phyloP scores from a whole-genome alignment of 257 asterid species.

The Cordia subcordata region DNA sequence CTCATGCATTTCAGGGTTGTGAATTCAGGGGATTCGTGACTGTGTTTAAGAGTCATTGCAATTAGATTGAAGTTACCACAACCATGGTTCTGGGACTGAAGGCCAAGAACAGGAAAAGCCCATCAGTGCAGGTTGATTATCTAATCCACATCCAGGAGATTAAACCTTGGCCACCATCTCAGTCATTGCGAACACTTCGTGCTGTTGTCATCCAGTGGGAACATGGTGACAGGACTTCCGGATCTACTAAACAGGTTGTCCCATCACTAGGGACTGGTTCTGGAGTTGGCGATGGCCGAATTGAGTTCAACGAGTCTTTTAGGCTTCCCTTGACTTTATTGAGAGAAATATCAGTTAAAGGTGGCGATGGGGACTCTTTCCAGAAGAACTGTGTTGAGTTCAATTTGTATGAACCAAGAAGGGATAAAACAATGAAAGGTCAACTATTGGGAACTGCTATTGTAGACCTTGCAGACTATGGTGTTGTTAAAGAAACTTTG shows the following conservation, averaged over 20 bases:
- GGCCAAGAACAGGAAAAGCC: constrained; percentile 47
- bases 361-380: constrained; percentile 36
- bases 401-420: constrained; percentile 62
- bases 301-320: constrained; percentile 64
- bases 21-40: constrained; percentile 2
- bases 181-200: constrained; percentile 50
- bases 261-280: constrained; percentile 50
- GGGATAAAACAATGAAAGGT: constrained; percentile 62
- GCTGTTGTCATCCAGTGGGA: constrained; percentile 77
- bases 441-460: constrained; percentile 74
- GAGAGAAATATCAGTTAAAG: constrained; percentile 46
- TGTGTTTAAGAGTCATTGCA: constrained; percentile 8
- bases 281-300: constrained; percentile 61
- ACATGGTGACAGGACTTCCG: constrained; percentile 48
- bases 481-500: constrained; percentile 43
- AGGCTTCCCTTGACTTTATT: constrained; percentile 50
- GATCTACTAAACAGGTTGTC: constrained; percentile 56
- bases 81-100: constrained; percentile 60
- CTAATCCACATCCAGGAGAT: constrained; percentile 53
- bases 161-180: constrained; percentile 94
- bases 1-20: not conserved
- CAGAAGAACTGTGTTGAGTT: constrained; percentile 67
- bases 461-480: constrained; percentile 68
- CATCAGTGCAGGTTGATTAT: constrained; percentile 56
- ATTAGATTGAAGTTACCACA: constrained; percentile 13